Evolutionary conservation across 768 basidiomycete genomes (phyloP), one percentile per base, ranked within the genome.

Genomic region (Phylloporus arenicola): DNA sequence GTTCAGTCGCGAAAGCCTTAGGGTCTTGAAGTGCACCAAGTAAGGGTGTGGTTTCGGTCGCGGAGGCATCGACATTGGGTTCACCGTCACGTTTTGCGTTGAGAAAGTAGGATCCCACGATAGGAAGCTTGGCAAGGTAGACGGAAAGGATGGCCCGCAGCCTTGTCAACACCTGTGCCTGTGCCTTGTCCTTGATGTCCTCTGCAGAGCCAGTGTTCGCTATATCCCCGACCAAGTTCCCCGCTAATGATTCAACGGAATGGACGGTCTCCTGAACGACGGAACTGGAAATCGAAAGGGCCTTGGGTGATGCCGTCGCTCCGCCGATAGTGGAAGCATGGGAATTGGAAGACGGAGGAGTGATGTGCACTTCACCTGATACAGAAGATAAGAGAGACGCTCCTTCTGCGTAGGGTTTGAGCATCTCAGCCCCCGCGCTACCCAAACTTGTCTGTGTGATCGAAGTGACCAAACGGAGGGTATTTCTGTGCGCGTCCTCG

Each of bases 11-110:
- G 30, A 63, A 64, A 38, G 48, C 55, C 49, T 52, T 54, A 30
- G 56, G 59, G 35, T 65, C 56, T 13, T 40, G 58, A 49, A 65
- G 19, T 12, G 50, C 52, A n/a, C 54, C 64, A 1, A 65, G 46
- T 14, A 64, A 48, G 39, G 61, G 63, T 10, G 64, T 63, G 24
- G 64, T 59, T 43, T 65, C 61, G 9, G 52, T 61, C n/a, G 45
- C 46, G 6, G 44, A 8, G 0, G 45, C 6, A 22, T 53, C 45
- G 6, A 22, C 34, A 39, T 30, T 22, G 16, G 51, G 24, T 16
- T 29, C 55, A 12, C 30, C 29, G 17, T 9, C 50, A n/a, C 41
- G 52, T 38, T 43, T 52, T 14, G 45, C 43, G 38, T 40, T 29
- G 12, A 46, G 29, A 42, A 61, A 57, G 48, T 61, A 63, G n/a